These are phyloP conservation scores for Nakazawaea pomicola DNA, from an alignment of 805 yeast species.

Conservation along the genomic window DNA sequence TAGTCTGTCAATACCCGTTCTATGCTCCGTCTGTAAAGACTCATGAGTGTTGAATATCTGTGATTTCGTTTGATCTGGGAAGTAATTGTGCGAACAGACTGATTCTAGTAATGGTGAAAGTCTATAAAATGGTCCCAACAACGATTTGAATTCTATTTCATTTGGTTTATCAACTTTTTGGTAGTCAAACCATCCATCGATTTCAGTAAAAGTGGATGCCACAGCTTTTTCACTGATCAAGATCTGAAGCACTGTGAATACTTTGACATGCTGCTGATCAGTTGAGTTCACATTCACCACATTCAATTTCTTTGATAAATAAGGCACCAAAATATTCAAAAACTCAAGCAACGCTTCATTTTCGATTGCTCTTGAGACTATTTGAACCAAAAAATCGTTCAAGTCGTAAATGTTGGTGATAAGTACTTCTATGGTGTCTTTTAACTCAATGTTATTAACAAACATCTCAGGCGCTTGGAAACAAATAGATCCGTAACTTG, in stretches of 20 bases:
- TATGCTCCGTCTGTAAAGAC: slow-evolving; percentile 61
- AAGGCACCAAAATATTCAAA: slow-evolving; percentile 46
- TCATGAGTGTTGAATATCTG: slow-evolving; percentile 49
- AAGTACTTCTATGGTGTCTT: slow-evolving; percentile 22
- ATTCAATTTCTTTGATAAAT: slow-evolving; percentile 32
- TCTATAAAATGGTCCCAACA: slow-evolving; percentile 73
- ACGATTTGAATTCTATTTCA: slow-evolving; percentile 53
- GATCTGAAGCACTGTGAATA: slow-evolving; percentile 51
- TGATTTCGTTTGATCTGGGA: slow-evolving; percentile 28
- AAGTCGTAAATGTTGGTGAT: slow-evolving; percentile 20
- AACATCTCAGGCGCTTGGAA: slow-evolving; percentile 69
- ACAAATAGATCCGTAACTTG: slow-evolving; percentile 62
- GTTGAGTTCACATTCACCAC: slow-evolving; percentile 43
- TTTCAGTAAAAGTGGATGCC: slow-evolving; percentile 53
- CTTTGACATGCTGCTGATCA: slow-evolving; percentile 38
- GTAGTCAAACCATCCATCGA: slow-evolving; percentile 45
- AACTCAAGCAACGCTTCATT: slow-evolving; percentile 64
- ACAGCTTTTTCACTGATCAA: slow-evolving; percentile 57
- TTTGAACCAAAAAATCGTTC: slow-evolving; percentile 48
- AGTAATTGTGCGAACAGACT: slow-evolving; percentile 43
- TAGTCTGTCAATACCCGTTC: slow-evolving; percentile 52
- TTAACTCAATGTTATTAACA: slow-evolving; percentile 31
- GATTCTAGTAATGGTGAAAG: slow-evolving; percentile 65
- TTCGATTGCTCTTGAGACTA: slow-evolving; percentile 54
- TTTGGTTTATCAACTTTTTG: slow-evolving; percentile 40